phyloP scores from a whole-genome alignment of 495 filamentous ascomycete species.

The Talaromyces stipitatus region DNA sequence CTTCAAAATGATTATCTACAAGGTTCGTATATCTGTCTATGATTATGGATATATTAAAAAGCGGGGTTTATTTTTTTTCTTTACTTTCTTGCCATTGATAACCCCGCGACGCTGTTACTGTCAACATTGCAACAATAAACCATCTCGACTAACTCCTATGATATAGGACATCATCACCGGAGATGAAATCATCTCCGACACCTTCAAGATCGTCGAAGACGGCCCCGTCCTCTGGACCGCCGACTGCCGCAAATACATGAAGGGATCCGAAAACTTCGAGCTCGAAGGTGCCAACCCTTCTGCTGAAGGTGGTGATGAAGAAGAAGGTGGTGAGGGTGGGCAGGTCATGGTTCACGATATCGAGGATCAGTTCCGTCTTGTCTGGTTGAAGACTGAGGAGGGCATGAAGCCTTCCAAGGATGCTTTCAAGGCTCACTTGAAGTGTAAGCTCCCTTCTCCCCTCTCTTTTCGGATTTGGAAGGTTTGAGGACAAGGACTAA shows the following conservation, averaged over 20 bases:
- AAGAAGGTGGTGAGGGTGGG: conserved; percentile 51
- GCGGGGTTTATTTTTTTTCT: neutral
- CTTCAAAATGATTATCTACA: conserved; percentile 84
- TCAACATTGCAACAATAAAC: neutral
- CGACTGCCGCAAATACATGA: conserved; percentile 81
- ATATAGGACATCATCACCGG: conserved; percentile 76
- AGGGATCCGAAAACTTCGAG: conserved; percentile 68
- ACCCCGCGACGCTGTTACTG: neutral
- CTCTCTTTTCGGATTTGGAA: neutral
- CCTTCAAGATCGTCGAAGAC: conserved; percentile 67
- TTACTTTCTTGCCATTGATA: neutral
- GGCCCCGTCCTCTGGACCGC: conserved; percentile 76
- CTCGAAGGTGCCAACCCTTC: conserved; percentile 97
- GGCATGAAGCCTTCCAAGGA: conserved; percentile 59
- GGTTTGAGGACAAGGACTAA: no score
- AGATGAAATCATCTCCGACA: conserved; percentile 96
- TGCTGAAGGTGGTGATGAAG: conserved; percentile 81
- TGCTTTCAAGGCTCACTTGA: conserved; percentile 68
- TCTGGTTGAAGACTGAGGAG: conserved; percentile 62
- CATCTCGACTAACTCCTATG: neutral
- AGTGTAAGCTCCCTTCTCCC: conserved; percentile 47
- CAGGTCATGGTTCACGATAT: conserved; percentile 78
- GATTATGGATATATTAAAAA: neutral
- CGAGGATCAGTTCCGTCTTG: conserved; percentile 84
- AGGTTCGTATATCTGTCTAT: conserved; percentile 42